A percentile compares a stretch with the other conserved stretches of the same genome.
Conservation (phyloP, 495 filamentous ascomycete species). For the Penicillium silybi region DNA sequence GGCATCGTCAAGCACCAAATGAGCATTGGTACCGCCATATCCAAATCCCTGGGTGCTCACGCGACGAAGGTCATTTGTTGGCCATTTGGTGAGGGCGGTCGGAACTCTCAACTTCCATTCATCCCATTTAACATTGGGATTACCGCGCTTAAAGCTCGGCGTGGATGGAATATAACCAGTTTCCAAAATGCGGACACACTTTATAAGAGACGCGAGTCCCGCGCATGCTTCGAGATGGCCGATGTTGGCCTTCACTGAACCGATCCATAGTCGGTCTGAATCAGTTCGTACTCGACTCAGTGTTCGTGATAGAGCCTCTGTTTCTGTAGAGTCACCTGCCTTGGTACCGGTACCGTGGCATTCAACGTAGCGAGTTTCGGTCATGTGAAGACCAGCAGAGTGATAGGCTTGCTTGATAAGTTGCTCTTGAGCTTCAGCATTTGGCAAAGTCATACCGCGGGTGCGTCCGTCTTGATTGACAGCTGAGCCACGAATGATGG, state of each 20-base stretch:
- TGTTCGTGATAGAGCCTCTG: too few species aligned
- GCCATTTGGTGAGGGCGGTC: conserved; percentile 10
- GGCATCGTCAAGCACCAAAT: conserved; percentile 34
- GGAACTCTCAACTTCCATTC: conserved; percentile 11
- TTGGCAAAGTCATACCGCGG: background rate
- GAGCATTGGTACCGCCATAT: conserved; percentile 29
- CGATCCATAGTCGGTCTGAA: too few species aligned
- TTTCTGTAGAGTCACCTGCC: too few species aligned
- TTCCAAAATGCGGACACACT: conserved; percentile 50
- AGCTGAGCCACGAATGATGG: conserved; percentile 32
- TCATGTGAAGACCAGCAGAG: background rate
- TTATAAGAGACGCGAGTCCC: conserved; percentile 58
- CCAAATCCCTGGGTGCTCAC: conserved; percentile 36
- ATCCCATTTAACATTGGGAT: conserved; percentile 32
- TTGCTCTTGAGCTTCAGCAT: background rate
- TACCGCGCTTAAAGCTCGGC: conserved; percentile 17
- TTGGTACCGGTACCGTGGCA: conserved; percentile 40
- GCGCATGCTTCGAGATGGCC: conserved; percentile 53
- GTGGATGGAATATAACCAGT: conserved; percentile 36
- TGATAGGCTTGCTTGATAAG: background rate
- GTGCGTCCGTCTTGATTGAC: conserved; percentile 29
- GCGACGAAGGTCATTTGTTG: conserved; percentile 15
- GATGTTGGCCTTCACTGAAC: conserved; percentile 25
- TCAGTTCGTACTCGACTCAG: too few species aligned
- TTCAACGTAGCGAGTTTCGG: conserved; percentile 17